Base-by-base conservation (phyloP, 1,284 basidiomycete genomes). In the Tilletiopsis washingtonensis region DNA sequence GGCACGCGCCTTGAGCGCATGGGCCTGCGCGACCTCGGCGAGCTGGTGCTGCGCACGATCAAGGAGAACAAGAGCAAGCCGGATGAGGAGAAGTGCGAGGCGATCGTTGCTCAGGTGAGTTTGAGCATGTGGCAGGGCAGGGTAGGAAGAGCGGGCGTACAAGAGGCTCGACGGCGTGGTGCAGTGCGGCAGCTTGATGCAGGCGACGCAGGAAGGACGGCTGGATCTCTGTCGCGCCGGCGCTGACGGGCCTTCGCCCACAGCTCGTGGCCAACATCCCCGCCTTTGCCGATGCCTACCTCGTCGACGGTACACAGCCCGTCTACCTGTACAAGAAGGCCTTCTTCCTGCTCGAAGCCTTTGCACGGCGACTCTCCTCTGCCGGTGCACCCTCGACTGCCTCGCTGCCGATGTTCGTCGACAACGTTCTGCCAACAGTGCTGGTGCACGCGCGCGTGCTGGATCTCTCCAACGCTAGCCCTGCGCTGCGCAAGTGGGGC, bases 321-420 rank as follows among this genome's bases (percentile, higher is more conserved):
- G 79, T 90, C 9, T 90, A 87, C 73, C 80, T 87, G 66, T 88
- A 88, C 78, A 91, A 90, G 74, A 90, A 91, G 67, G 88, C 85
- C 2, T 77, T 91, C 24, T 88, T 89, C 73, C 79, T 91, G 37
- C 76, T 90, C 38, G 81, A 86, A 54, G 82, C 82, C 5, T 75
- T 91, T 47, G 75, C 74, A 17, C 71, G 84, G 34, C 81, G 84
- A 0, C 49, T 65, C n/a, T 3, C 27, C 25, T 37, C 19, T 4
- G 17, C 15, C 12, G 17, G 17, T 17, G 32, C 32, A 34, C 32
- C 32, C 12, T 12, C 12, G 12, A 34, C 32, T 12, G 19, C 14
- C 2, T 12, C 14, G 9, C 52, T 71, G 4, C 89, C 88, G 9
- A 78, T 88, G 46, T 90, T 89, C 68, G 78, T 84, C 4, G 89